Evolutionary conservation across 140 eudicot genomes (phyloP), one percentile per base, ranked within the genome.

Genomic region (Bidens hawaiensis): DNA sequence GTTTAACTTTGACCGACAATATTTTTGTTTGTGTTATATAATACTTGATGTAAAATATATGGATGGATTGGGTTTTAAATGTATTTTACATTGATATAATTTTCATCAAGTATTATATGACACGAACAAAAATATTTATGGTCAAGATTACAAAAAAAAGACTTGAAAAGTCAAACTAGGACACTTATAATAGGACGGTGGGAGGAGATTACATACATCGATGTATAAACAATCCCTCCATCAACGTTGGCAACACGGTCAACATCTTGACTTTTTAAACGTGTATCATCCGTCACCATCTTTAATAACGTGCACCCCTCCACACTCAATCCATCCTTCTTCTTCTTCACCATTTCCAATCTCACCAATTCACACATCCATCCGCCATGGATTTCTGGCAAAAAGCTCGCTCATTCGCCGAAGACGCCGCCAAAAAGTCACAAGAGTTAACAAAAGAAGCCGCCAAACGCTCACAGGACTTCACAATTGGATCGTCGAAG

Each of bases 341-440:
- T 55, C 70, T 8, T 63, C 51, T 59, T 24, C 55, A 59, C 66
- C 74, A 58, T 31, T 0, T 60, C 43, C 62, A 36, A 53, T 25
- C 50, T 9, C 21, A 33, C 52, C 51, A 33, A 55, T 55, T 56
- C 38, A 49, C 62, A 31, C 42, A 61, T 40, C 50, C 42, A 61
- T 40, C 50, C 31, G 50, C 68, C 72, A 90, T 91, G 98, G 95
- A 90, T 67, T 64, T 90, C 65, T 90, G 97, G 97, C 83, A 73
- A 64, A 74, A 78, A 66, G 97, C 96, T 58, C 85, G 88, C 4
- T 74, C 73, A 42, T 82, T 90, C 75, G 97, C 96, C 12, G 90
- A 90, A 74, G 86, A 75, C 25, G 84, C 86, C 6, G 90, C 90
- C 10, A 80, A 71, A 50, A 70, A 69, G n/a, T 83, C 90, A 3